Base-by-base conservation (phyloP, 352 stramenopile species). In the Globisporangium carolinianum region DNA sequence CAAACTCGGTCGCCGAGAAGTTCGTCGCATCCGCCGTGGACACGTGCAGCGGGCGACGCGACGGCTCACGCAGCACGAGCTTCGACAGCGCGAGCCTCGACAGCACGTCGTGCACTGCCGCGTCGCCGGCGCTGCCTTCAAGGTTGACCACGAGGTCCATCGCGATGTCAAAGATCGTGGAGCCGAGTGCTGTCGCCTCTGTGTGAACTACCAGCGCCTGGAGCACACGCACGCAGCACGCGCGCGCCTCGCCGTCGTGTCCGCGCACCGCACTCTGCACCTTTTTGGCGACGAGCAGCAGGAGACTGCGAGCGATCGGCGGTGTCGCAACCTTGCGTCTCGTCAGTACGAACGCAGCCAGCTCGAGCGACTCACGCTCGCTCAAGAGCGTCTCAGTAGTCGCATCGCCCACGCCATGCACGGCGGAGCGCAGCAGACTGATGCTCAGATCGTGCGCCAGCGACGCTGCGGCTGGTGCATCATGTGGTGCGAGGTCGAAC, bases 1-100 rank as follows among this genome's bases (percentile, higher is more conserved):
- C 70, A 63, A 87, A 85, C 58, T 83, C 76, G 8, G 65, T 50
- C 14, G 50, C 54, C 35, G 63, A 59, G 47, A 87, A 87, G 2
- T 18, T 43, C 11, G 53, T 43, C 18, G 38, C 42, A 7, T 54
- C 32, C 35, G 39, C 36, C 35, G 53, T 42, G 14, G n/a, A n/a
- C 10, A 55, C 55, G 17, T 39, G 38, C 24, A n/a, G 51, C 36
- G 52, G 62, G 47, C 12, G 37, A 11, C n/a, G 48, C 46, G 38
- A 59, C 10, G 37, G 49, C 32, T 58, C 46, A 3, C 51, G 59
- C 38, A n/a, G 38, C 58, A 66, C 38, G 45, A 60, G 32, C 50
- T 51, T 58, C 7, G 45, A 42, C 14, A 49, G 15, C 6, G 55
- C 46, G 14, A 57, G 37, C 6, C 45, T 47, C 17, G 54, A 43